Evolutionary conservation across 129 eudicot species (phyloP).

Genomic region (Tagetes erecta): DNA sequence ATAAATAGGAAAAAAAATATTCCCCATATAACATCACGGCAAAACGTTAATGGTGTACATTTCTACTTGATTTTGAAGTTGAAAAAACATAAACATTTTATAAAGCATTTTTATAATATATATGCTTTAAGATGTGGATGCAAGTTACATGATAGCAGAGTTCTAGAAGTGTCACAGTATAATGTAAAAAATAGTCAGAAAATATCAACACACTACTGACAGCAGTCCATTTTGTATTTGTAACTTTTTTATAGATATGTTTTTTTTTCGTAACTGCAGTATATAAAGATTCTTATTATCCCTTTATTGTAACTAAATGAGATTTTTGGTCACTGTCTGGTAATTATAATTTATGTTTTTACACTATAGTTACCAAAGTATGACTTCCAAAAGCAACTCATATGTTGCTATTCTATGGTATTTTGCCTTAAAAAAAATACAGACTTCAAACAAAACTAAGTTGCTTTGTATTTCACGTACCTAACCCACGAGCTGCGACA

Average conservation of each 20-base stretch:
- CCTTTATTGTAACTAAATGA: background rate
- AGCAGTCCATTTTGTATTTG: background rate
- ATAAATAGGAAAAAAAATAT: background rate
- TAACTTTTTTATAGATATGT: background rate
- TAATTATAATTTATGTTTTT: background rate
- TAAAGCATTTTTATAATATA: background rate
- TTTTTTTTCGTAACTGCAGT: background rate
- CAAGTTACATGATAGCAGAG: background rate
- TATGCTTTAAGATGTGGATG: background rate
- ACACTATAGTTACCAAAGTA: background rate
- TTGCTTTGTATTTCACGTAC: slow-evolving; percentile 38
- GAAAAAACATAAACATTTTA: background rate
- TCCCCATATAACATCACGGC: background rate
- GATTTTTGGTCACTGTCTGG: background rate
- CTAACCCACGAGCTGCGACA: slow-evolving; percentile 98
- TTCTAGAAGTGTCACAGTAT: background rate
- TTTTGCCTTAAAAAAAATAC: background rate
- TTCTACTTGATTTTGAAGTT: background rate
- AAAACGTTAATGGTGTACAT: background rate
- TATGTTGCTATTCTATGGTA: background rate
- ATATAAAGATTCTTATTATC: background rate
- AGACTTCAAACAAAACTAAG: background rate
- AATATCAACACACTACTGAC: background rate
- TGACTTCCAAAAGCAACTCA: background rate
- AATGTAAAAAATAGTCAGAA: background rate